Base-by-base conservation (phyloP, 1,284 basidiomycete genomes). In the Megacollybia platyphylla region DNA sequence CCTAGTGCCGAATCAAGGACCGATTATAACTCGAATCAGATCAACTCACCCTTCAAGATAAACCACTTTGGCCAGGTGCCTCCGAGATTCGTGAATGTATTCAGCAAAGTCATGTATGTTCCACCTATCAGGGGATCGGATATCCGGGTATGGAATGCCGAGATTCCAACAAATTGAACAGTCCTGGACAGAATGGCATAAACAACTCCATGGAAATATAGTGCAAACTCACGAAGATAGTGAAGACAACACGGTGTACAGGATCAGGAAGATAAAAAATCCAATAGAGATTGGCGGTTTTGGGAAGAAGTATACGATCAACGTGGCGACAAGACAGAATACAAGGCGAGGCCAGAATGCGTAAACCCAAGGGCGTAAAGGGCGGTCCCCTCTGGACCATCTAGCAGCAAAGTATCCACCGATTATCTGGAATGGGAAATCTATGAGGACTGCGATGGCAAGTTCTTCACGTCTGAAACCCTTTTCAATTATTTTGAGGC, bases 31-130 rank as follows among this genome's bases (percentile, higher is more conserved):
- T 27, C 27, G 42, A 36, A 46, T 8, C 31, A 40, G 27, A 10
- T 10, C 4, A 7, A 43, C 49, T 15, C 49, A 76, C 84, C 87
- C 70, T 94, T 90, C 30, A 96, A 67, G 13, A 96, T 81, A 58
- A 94, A 93, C 65, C 76, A 93, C 49, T 87, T 82, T 2, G 96
- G 96, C 93, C 93, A 97, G 1, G 96, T 99, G 6, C 96, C 96
- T 42, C 96, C 96, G 47, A 98, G 76, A 58, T 99, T 99, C 17
- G 86, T 85, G 51, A 97, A 90, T 5, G 96, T 99, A 59, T 97
- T 97, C 44, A 98, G 65, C 28, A 98, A 89, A 10, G 92, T 97
- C 92, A 97, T 97, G 59, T 97, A 97, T 1, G 93, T 97, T 39
- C 92, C 96, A 26, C 96, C 96, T 48, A 99, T 97, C 10, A 97